Percentiles rank a stretch among this genome's conserved stretches.
Conservation (phyloP, 208 protist genomes). For the Acanthamoeba triangularis region DNA sequence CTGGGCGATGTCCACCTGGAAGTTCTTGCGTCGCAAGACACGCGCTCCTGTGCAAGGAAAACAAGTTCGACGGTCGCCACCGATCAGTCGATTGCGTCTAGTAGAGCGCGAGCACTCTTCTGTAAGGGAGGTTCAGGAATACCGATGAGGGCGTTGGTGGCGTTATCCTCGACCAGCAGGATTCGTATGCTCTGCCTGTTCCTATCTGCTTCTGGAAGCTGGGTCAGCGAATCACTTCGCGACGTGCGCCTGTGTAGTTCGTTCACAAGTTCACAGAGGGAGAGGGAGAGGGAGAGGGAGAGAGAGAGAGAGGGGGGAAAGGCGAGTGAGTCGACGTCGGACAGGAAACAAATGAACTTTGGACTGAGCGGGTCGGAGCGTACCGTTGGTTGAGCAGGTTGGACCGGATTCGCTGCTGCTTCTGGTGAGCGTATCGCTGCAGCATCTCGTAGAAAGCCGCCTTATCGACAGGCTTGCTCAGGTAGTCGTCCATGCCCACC, state of each 20-base stretch:
- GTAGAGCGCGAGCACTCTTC: too few species aligned
- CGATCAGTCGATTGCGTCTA: background rate
- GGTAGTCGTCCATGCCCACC: constrained; percentile 66
- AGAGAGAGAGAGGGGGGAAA: background rate
- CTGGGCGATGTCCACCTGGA: constrained; percentile 46
- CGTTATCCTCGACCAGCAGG: constrained; percentile 67
- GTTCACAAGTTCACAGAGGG: background rate
- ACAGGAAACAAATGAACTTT: too few species aligned
- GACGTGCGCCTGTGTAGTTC: background rate
- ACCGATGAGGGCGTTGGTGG: constrained; percentile 50
- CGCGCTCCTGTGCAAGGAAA: background rate
- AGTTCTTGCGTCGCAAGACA: constrained; percentile 63
- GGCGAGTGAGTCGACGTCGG: too few species aligned
- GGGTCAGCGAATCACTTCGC: background rate
- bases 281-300: background rate
- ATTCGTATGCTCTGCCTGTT: constrained; percentile 23
- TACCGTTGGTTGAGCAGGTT: background rate
- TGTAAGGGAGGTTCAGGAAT: background rate
- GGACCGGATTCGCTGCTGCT: background rate
- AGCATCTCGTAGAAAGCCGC: constrained; percentile 60
- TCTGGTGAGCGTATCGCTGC: background rate
- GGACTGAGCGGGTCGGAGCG: too few species aligned
- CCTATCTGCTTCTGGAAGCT: background rate
- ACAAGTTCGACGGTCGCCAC: too few species aligned
- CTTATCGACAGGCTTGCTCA: constrained; percentile 66